Percentiles rank a stretch among this genome's conserved stretches.
These are phyloP conservation scores for Acanthamoeba triangularis DNA, from an alignment of 208 protist genomes.

Conservation along the genomic window DNA sequence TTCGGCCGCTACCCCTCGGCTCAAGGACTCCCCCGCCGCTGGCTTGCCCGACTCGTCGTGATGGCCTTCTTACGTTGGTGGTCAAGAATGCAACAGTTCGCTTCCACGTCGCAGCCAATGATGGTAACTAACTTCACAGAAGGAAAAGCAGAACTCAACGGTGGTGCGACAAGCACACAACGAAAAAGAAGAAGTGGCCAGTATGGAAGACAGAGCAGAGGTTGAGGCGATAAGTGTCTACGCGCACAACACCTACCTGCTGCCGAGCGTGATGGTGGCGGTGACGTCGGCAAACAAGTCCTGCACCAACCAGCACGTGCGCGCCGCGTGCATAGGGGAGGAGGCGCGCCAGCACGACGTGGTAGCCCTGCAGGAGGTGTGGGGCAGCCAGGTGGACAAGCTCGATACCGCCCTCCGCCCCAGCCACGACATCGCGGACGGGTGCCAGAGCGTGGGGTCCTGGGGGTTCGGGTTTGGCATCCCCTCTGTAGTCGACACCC, in stretches of 20 bases:
- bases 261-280: neutral
- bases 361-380: conserved; percentile 38
- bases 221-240: neutral
- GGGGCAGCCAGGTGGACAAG: conserved; percentile 53
- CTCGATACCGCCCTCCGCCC: neutral
- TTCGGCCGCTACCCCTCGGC: neutral
- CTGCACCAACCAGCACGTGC: conserved; percentile 47
- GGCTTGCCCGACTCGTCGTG: neutral
- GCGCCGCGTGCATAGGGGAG: neutral
- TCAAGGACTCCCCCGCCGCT: neutral
- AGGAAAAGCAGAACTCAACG: no score
- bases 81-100: no score
- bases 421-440: neutral
- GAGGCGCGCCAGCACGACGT: neutral
- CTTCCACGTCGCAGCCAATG: no score
- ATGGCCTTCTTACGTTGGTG: neutral
- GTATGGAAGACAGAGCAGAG: neutral
- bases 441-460: conserved; percentile 17
- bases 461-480: neutral
- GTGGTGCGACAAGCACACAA: no score
- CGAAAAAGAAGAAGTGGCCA: neutral
- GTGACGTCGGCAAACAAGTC: conserved; percentile 36
- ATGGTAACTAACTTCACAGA: no score
- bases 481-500: neutral
- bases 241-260: conserved; percentile 18